Conservation (phyloP, 352 stramenopile species). For the Globisporangium iwayamae region DNA sequence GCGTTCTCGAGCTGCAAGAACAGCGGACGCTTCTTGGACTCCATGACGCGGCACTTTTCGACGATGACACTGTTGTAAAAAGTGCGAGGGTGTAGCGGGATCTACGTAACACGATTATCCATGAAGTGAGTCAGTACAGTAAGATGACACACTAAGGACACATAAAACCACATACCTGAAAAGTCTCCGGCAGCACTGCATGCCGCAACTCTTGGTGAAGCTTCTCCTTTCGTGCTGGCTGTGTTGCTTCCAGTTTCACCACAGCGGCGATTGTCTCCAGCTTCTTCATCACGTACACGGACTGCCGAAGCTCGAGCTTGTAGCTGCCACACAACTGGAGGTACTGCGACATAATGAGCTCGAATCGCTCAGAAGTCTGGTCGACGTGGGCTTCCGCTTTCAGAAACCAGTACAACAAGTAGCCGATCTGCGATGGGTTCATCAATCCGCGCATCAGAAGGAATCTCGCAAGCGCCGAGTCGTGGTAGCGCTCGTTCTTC, state of each 20-base stretch:
- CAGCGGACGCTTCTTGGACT: conserved; percentile 91
- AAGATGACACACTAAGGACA: neutral
- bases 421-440: conserved; percentile 78
- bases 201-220: conserved; percentile 52
- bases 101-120: conserved; percentile 16
- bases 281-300: conserved; percentile 90
- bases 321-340: conserved; percentile 86
- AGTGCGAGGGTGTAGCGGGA: conserved; percentile 82
- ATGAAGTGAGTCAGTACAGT: neutral
- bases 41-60: conserved; percentile 90
- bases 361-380: conserved; percentile 61
- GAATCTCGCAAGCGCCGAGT: conserved; percentile 74
- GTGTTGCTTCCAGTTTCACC: conserved; percentile 56
- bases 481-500: conserved; percentile 84
- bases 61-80: conserved; percentile 78
- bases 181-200: conserved; percentile 74
- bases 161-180: conserved; percentile 40
- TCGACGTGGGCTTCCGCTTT: conserved; percentile 65
- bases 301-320: conserved; percentile 87
- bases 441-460: conserved; percentile 68
- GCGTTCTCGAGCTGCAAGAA: conserved; percentile 82
- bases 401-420: conserved; percentile 82
- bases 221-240: conserved; percentile 36
- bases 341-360: conserved; percentile 73
- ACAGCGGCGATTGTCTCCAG: conserved; percentile 70